phyloP scores from a whole-genome alignment of 2,329 filamentous ascomycete species.

The Ramularia endophylla region DNA sequence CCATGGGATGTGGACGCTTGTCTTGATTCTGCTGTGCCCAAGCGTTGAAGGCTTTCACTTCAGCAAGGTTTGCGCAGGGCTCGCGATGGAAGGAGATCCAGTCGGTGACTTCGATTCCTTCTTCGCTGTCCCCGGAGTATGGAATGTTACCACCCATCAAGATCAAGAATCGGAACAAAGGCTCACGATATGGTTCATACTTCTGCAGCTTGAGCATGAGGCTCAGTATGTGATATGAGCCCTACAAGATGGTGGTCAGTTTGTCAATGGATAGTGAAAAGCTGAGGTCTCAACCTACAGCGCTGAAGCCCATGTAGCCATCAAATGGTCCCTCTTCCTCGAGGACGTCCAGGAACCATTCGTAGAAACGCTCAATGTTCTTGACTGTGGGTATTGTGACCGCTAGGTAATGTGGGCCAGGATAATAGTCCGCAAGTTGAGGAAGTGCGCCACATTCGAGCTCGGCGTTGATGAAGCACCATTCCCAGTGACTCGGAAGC shows the following conservation, averaged over 20 bases:
- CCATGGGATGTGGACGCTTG: not conserved
- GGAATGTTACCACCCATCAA: not conserved
- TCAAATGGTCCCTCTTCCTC: conserved; percentile 8
- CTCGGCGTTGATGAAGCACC: not conserved
- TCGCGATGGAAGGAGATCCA: not conserved
- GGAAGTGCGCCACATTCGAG: not conserved
- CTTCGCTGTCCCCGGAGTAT: not conserved
- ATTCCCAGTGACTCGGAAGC: not conserved
- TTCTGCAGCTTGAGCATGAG: not conserved
- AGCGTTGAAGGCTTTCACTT: not conserved
- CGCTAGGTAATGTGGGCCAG: conserved; percentile 2
- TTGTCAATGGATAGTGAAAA: too few species aligned
- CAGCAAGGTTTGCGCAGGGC: not conserved
- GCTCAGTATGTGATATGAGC: not conserved
- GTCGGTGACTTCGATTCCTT: not conserved
- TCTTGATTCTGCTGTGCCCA: not conserved
- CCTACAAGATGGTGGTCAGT: too few species aligned
- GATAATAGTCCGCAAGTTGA: conserved; percentile 1
- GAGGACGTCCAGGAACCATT: conserved; percentile 1
- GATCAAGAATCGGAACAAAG: not conserved
- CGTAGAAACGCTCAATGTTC: not conserved
- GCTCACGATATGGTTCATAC: not conserved
- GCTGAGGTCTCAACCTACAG: not conserved
- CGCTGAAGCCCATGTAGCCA: conserved; percentile 4
- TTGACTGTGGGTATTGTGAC: conserved; percentile 1